Evolutionary conservation across 805 yeast species (phyloP), one percentile per base, ranked within the genome.

Genomic region (Metschnikowia reukaufii): DNA sequence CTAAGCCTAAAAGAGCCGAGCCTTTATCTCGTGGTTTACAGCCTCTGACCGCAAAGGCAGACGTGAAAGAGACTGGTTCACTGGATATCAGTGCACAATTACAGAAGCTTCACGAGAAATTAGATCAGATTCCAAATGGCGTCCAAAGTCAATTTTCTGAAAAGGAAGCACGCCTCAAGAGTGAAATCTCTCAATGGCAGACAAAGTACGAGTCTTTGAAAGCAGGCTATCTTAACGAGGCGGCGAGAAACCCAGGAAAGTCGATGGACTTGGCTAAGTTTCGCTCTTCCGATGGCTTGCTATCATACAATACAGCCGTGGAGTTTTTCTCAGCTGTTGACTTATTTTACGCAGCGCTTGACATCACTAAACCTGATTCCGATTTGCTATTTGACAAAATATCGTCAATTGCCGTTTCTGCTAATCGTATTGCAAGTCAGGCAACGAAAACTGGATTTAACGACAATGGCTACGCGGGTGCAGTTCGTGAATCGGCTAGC

Each of bases 401-500:
- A 25, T 76, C 86, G 0, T 63, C 67, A 41, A 64, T 82, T 19
- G 76, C 83, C 4, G 65, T 77, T 5, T 41, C 65, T n/a, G 76
- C 76, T 4, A 75, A 73, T 57, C 68, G 66, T 35, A 62, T 69
- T 34, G 71, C 75, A 1, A 58, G 64, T 4, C 67, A 67, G 20
- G 64, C 68, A 6, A 72, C 58, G 19, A 49, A 49, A 29, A 61
- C 57, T 44, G 45, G 36, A 4, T 37, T 44, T 16, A 42, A 47
- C 18, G 52, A 41, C 20, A 51, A 32, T 21, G 41, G 45, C 5
- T 66, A 72, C 60, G 64, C 82, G 36, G 62, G 72, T 36, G 59
- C 80, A 19, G 72, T 87, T 4, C 79, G 84, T 46, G 84, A 85
- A 37, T 76, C 92, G 0, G 77, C 86, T 19, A 81, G 90, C 15